A percentile compares a stretch with the other conserved stretches of the same genome.
Conservation (phyloP, 192 early-diverging fungal species). For the Haplosporangium gracile region DNA sequence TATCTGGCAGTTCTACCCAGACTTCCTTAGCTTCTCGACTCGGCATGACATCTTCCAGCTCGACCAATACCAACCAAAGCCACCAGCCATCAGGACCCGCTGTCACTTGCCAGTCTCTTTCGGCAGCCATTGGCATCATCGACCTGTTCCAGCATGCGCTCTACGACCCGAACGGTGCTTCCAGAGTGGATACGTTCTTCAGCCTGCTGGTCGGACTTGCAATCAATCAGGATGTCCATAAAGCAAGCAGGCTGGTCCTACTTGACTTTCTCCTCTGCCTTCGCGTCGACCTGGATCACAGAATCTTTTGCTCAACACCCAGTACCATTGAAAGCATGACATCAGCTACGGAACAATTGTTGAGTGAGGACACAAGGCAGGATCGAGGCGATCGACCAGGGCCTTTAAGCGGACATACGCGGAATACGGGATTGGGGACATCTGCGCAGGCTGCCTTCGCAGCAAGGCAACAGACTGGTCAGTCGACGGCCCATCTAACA, state of each 20-base stretch:
- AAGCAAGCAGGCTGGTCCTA: slow-evolving; percentile 60
- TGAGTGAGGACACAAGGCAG: slow-evolving; percentile 44
- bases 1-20: slow-evolving; percentile 11
- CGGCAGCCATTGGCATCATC: slow-evolving; percentile 57
- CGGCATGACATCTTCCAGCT: slow-evolving; percentile 48
- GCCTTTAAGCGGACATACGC: neutral
- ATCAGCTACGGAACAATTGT: slow-evolving; percentile 45
- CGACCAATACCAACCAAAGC: slow-evolving; percentile 10
- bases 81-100: neutral
- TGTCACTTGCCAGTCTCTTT: slow-evolving; percentile 51
- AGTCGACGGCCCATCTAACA: slow-evolving; percentile 19
- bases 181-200: slow-evolving; percentile 54
- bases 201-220: slow-evolving; percentile 59
- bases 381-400: slow-evolving; percentile 25
- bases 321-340: slow-evolving; percentile 50
- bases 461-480: slow-evolving; percentile 5
- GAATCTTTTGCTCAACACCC: slow-evolving; percentile 58
- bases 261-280: slow-evolving; percentile 66
- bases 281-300: slow-evolving; percentile 65
- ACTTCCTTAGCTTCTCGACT: slow-evolving; percentile 43
- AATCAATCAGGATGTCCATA: slow-evolving; percentile 49
- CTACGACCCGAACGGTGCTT: slow-evolving; percentile 42
- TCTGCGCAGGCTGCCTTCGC: neutral
- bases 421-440: neutral
- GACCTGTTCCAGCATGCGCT: slow-evolving; percentile 64